Base-by-base conservation (phyloP, 2,329 filamentous ascomycete genomes). In the Exophiala phaeomuriformis region DNA sequence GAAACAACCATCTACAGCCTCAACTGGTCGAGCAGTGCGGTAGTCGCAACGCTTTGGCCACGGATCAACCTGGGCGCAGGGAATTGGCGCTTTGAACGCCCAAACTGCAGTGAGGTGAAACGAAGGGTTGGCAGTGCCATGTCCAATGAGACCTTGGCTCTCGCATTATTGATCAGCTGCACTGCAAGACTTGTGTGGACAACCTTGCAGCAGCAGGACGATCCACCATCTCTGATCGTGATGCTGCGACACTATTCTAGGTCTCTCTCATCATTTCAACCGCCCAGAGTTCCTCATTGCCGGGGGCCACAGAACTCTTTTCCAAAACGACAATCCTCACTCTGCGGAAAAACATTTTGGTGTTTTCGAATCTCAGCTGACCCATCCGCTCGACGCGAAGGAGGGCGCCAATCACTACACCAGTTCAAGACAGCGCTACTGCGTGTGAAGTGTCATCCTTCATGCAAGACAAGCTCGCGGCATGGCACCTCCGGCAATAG, bases 401-500 rank as follows among this genome's bases (percentile, higher is more conserved):
- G 57, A 57, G 57, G 54, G 57, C 54, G 57, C 51, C 54, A 55
- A 57, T 59, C 57, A 59, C 19, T 19, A 19, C 19, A 19, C 19
- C 19, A 5, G 35, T 42, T 41, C 33, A 41, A n/a, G 9, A 19
- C 19, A 19, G 19, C 19, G 19, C 19, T 19, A 19, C 19, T 19
- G 19, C 19, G 19, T 19, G 19, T 19, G 19, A 19, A 19, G 19
- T 19, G 19, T 19, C 45, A 41, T 43, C 45, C 51, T 28, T 33
- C 30, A 51, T 53, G 51, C 51, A 43, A 41, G 35, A 53, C 43
- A 53, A 53, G 48, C 48, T 51, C 48, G 48, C 45, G 31, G 9
- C 31, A 36, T 44, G 19, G 41, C 41, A 44, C 5, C 41, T 44
- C 10, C 33, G 7, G n/a, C 33, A n/a, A n/a, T n/a, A 36, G 7